Evolutionary conservation across 2,329 filamentous ascomycete genomes (phyloP), one percentile per base, ranked within the genome.

Genomic region (Aureobasidium pullulans): DNA sequence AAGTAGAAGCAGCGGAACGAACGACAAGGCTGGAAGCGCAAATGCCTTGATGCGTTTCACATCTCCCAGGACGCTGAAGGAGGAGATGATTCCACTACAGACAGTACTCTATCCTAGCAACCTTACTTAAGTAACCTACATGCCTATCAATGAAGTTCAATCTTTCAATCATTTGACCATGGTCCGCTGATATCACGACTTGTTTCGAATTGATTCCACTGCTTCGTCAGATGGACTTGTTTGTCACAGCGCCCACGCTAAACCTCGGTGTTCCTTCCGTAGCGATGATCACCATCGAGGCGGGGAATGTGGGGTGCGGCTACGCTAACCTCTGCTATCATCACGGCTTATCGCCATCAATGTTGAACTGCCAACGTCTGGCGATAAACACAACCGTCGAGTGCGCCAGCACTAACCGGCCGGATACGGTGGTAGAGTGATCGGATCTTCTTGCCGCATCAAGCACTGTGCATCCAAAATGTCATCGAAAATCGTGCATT

Each of bases 11-110:
- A 81, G 77, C 48, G 80, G 81, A 34, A 83, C 81, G 13, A 81
- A 81, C 63, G 80, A 83, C 67, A 82, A 83, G 72, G 79, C 80
- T 3, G 81, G 81, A 39, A 82, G 49, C 31, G 49, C 49, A 4
- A 53, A 53, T 7, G 49, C 16, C 8, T 13, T 53, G 36, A 53
- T 53, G 36, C 23, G 49, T 5, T 53, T 53, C 9, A 53, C 49
- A 10, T 53, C 49, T 1, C 49, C 49, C 10, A 53, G 49, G 15
- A 53, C 37, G 3, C 11, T 53, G 36, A 53, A 53, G 23, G 49
- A 53, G 19, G 49, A 53, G 15, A 53, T 53, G 49, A 53, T 53
- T 31, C 49, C 49, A 28, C 28, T 53, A 23, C 49, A 53, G 23
- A 29, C 34, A 40, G 49, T 53, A 42, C 49, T 53, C 10, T 53